Base-by-base conservation (phyloP, 1,139 yeast species). In the Pichia sp. region DNA sequence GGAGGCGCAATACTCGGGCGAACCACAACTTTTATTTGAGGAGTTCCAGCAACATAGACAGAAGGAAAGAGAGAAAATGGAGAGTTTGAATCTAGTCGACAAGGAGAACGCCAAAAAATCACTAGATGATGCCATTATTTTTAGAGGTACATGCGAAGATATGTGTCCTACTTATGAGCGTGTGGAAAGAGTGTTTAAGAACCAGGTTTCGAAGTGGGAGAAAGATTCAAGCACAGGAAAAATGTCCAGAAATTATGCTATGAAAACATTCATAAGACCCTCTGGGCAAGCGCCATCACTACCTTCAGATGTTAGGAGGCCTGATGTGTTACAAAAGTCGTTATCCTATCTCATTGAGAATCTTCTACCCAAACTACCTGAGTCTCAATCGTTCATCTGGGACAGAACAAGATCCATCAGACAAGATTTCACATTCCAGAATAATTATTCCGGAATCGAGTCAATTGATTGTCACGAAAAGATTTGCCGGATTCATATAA, bases 241-340 rank as follows among this genome's bases (percentile, higher is more conserved):
- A 43, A 83, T 87, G 3, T 70, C 88, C 0, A 59, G 73, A 28
- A 55, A 57, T 3, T 66, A 68, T 32, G 96, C 97, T 0, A 74
- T 93, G 7, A 93, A 93, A 59, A 95, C 96, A 2, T 93, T 91
- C 56, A 84, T 95, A 23, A 67, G 99, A 48, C 97, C 99, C 0
- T 97, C 98, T 1, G 98, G 98, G 10, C 96, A 93, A 49, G 95
- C 96, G 1, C 97, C 97, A 5, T 95, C 97, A 4, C 63, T 93
- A 39, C 99, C 98, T 0, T 86, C 96, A 0, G 98, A 93, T 56
- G 99, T 93, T 2, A 69, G 99, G 45, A 96, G 98, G 1, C 98
- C 99, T 0, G 72, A 69, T 41, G 66, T 88, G 1, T 61, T 93
- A 35, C 69, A 69, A 10, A 53, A 64, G 26, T 79, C 96, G 0